Base-by-base conservation (phyloP, 345 rosid genomes). In the Pugionium cornutum region DNA sequence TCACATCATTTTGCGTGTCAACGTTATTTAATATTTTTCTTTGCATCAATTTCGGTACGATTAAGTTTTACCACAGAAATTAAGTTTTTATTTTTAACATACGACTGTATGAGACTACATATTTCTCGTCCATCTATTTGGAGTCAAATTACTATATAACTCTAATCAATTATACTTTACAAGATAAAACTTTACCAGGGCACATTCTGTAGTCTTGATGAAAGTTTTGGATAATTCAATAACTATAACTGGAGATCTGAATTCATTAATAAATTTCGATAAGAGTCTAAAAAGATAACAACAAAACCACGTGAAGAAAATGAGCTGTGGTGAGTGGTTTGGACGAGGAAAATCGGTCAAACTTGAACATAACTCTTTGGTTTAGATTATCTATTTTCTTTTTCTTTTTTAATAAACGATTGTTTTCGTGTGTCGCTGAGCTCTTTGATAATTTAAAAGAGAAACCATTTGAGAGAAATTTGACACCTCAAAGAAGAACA, bases 271-370 rank as follows among this genome's bases (percentile, higher is more conserved):
- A 32, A 18, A 41, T 10, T 30, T 42, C 6, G 11, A 25, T 5
- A 11, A n/a, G 37, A 32, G 50, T 32, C 52, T 44, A 4, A 1
- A 29, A 41, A 32, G 58, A 66, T 9, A 49, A 58, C 9, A 60
- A 61, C 48, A 37, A 46, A 36, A 43, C 28, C 67, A 70, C 69
- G 75, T 70, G 69, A 70, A 55, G 64, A 31, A 28, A 62, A 70
- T 45, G 62, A 69, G 67, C 46, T 53, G 62, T 52, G 58, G 53
- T 2, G 72, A 67, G 49, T 31, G 18, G 58, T 58, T 18, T 18
- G 67, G 74, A 35, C 52, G 74, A 52, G 25, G 64, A 70, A 39
- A 62, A 8, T 62, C 9, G 62, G 74, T 70, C 68, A 70, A 69
- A 54, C 62, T 56, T 48, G 28, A 28, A 25, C 7, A 28, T 10